Base-by-base conservation (phyloP, 106 monocot genomes). In the Platanthera zijinensis region DNA sequence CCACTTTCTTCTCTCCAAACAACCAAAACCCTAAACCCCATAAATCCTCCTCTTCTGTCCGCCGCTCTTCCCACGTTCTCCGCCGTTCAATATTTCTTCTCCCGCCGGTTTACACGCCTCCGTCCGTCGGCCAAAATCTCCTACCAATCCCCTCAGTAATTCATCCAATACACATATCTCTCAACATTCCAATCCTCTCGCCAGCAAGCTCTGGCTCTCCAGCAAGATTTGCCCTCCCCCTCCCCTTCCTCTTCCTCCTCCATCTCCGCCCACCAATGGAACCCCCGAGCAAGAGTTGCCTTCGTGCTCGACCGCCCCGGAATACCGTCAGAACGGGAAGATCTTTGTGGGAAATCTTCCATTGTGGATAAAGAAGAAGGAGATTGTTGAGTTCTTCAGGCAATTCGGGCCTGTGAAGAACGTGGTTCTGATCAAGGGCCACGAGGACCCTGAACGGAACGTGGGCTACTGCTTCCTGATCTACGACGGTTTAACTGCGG, bases 401-500 rank as follows among this genome's bases (percentile, higher is more conserved):
- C 99, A 99, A 30, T 99, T 99, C 46, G 94, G 99, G 14, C 92
- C 94, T 5, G 47, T 99, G 78, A 90, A 99, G 88, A 90, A 78
- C 64, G 86, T 94, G 28, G 84, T 92, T 6, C 81, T 99, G 64
- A 88, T 99, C 48, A 87, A 80, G 78, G 94, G 90, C 7, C 88
- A 92, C 52, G 86, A 99, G 15, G 91, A 93, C 70, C 78, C 92
- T 19, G 94, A 92, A 83, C 81, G 99, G 39, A 99, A 99, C 49
- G 73, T 89, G 12, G 97, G 99, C 10, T 99, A 90, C 81, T 94
- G 94, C 80, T 99, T 99, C 39, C 80, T 99, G 15, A 79, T 92
- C 28, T 99, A 87, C 12, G 97, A 92, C 7, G 99, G 94, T 10
- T 89, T 91, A 14, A 87, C 86, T 6, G 94, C 94, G 0, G 84